A percentile compares a stretch with the other conserved stretches of the same genome.
Evolutionary conservation across 1,284 basidiomycete genomes (phyloP).

Genomic region (Sporisorium iseilematis-ciliati): DNA sequence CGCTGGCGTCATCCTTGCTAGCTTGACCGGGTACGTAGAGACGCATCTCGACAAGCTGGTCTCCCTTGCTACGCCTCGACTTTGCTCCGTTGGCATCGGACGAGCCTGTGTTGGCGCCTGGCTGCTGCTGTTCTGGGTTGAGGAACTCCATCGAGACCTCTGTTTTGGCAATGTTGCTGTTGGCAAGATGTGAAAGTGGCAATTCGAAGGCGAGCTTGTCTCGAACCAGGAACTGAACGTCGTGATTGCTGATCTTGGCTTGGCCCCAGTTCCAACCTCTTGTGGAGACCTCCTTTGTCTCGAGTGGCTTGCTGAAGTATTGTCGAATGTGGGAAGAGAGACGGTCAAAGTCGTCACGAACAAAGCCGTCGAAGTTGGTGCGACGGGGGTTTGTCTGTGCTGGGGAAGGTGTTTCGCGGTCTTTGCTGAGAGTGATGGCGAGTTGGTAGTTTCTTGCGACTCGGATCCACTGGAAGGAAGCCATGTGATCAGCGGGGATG

Average conservation of each 20-base stretch:
- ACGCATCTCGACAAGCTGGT: conserved; percentile 92
- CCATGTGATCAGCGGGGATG: conserved; percentile 62
- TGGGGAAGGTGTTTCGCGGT: conserved; percentile 70
- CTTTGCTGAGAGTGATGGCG: conserved; percentile 81
- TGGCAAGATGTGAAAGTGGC: conserved; percentile 87
- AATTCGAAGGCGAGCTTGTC: conserved; percentile 93
- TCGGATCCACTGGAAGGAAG: conserved; percentile 60
- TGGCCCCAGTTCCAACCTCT: conserved; percentile 99
- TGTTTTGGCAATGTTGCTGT: conserved; percentile 97
- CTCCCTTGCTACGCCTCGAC: conserved; percentile 56
- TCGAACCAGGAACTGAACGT: conserved; percentile 92
- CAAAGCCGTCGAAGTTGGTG: conserved; percentile 93
- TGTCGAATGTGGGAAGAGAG: conserved; percentile 68
- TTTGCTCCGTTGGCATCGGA: conserved; percentile 49
- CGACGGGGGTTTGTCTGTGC: conserved; percentile 70
- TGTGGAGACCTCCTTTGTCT: conserved; percentile 86
- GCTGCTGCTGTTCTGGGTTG: conserved; percentile 71
- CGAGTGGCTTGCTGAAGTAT: conserved; percentile 86
- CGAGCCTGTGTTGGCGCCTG: conserved; percentile 66
- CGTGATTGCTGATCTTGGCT: conserved; percentile 73
- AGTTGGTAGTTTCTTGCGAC: conserved; percentile 94
- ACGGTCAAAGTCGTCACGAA: conserved; percentile 78
- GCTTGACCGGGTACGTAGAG: conserved; percentile 91
- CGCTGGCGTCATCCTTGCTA: conserved; percentile 72
- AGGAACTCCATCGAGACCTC: conserved; percentile 97